Evolutionary conservation across 192 early-diverging fungal species (phyloP), one percentile per base, ranked within the genome.

Genomic region (Chytriomyces confervae): DNA sequence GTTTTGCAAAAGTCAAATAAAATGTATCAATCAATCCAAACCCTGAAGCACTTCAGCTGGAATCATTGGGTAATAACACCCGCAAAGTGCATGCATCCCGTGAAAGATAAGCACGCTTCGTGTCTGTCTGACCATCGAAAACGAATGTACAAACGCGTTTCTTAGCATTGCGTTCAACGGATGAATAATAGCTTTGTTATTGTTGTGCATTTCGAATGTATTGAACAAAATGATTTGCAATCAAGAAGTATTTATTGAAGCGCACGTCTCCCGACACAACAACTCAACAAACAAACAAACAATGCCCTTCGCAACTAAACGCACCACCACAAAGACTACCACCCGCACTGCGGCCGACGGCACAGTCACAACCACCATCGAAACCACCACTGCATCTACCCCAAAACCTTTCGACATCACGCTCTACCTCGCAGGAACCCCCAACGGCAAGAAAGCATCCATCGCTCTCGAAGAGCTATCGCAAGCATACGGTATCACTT

Each of bases 381-480:
- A 57, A 20, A 57, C 53, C 53, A 57, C 53, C 1, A 57, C 53
- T 20, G 20, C 13, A 57, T 13, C 20, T 3, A 57, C 13, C 53
- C 53, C 53, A 57, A 57, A 57, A 57, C 16, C 53, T 20, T 57
- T 57, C 20, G 53, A 57, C 53, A 57, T 57, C 53, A 57, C 53
- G 20, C 53, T 57, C 16, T 57, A 57, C 53, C 53, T 57, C 20
- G 53, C 53, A 13, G 53, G 81, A 27, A 88, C 87, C 24, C 87
- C 87, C 46, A 89, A 89, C 78, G 87, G 87, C n/a, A 77, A 82
- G 65, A 89, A 89, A 68, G 80, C 44, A 18, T n/a, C 68, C 75
- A 85, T 89, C 61, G 79, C 77, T 5, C 73, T 89, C 44, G 88
- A 89, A 72, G 86, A 88, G 78, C 84, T 89, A 11, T 80, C 79